phyloP scores from a whole-genome alignment of 805 yeast species.

The Metschnikowia shivogae region DNA sequence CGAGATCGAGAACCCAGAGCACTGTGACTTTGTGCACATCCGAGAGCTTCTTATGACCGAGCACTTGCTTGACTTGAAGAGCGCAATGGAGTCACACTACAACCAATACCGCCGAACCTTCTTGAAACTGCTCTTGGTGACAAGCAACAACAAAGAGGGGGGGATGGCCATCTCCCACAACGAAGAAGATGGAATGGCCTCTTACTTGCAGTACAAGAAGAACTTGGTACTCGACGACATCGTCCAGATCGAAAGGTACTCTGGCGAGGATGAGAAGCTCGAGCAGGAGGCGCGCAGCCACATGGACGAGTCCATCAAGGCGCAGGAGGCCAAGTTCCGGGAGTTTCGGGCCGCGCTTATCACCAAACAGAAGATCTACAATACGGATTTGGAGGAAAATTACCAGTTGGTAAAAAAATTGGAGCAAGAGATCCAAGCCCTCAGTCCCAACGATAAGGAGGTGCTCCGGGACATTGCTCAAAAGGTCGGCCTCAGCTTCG shows the following conservation, averaged over 20 bases:
- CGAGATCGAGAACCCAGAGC: constrained; percentile 72
- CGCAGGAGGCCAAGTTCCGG: constrained; percentile 55
- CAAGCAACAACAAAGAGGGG: constrained; percentile 9
- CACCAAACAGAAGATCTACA: constrained; percentile 52
- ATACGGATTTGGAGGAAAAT: constrained; percentile 47
- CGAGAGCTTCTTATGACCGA: constrained; percentile 62
- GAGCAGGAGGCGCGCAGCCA: constrained; percentile 20
- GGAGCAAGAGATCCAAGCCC: constrained; percentile 23
- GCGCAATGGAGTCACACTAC: constrained; percentile 74
- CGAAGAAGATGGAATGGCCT: constrained; percentile 18
- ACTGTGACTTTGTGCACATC: constrained; percentile 71
- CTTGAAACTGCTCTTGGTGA: constrained; percentile 44
- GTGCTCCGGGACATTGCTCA: constrained; percentile 13
- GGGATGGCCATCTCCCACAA: not conserved
- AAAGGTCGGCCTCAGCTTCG: constrained; percentile 9
- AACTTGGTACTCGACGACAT: constrained; percentile 14
- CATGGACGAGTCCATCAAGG: constrained; percentile 32
- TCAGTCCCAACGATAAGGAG: constrained; percentile 14
- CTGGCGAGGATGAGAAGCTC: constrained; percentile 25
- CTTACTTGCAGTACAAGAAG: constrained; percentile 16
- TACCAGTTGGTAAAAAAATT: constrained; percentile 35
- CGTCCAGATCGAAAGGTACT: constrained; percentile 13
- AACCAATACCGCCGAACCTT: constrained; percentile 62
- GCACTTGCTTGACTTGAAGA: constrained; percentile 72
- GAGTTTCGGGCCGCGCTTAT: constrained; percentile 58